phyloP scores from a whole-genome alignment of 139 green algal genomes.

The Spirogloea muscicola region DNA sequence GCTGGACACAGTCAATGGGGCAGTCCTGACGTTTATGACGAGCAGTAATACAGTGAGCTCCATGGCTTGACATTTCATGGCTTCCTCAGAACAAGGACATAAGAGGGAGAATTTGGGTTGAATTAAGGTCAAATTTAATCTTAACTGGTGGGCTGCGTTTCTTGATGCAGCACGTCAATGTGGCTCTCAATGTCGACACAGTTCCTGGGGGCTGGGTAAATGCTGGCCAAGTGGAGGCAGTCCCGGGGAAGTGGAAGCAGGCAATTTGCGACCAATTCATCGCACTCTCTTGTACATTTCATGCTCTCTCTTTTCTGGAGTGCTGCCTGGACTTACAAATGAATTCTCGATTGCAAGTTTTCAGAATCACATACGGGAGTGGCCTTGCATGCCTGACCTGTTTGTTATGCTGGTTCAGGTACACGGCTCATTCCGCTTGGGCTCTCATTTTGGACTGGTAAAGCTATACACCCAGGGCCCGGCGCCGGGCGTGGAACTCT shows the following conservation, averaged over 20 bases:
- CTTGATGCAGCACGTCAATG: not conserved
- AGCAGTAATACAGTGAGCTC: not conserved
- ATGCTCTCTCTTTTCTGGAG: no score
- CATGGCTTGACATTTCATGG: not conserved
- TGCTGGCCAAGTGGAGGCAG: slow-evolving; percentile 6
- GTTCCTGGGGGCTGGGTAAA: slow-evolving; percentile 26
- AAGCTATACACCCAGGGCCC: slow-evolving; percentile 30
- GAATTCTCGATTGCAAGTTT: no score
- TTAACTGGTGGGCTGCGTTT: not conserved
- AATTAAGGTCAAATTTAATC: no score
- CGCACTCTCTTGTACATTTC: no score
- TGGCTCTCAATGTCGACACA: slow-evolving; percentile 9
- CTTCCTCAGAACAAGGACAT: not conserved
- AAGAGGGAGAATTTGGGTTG: not conserved
- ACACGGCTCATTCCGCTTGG: slow-evolving; percentile 34
- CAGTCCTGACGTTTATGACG: no score
- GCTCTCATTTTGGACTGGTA: not conserved
- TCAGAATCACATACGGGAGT: no score
- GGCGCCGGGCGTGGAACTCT: slow-evolving; percentile 24
- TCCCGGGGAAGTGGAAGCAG: slow-evolving; percentile 8
- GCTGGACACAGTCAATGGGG: no score
- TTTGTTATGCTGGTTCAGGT: no score
- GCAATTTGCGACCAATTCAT: no score
- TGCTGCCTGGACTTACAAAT: no score
- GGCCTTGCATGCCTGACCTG: no score